Base-by-base conservation (phyloP, 2,329 filamentous ascomycete genomes). In the Diaporthe aspalathi region DNA sequence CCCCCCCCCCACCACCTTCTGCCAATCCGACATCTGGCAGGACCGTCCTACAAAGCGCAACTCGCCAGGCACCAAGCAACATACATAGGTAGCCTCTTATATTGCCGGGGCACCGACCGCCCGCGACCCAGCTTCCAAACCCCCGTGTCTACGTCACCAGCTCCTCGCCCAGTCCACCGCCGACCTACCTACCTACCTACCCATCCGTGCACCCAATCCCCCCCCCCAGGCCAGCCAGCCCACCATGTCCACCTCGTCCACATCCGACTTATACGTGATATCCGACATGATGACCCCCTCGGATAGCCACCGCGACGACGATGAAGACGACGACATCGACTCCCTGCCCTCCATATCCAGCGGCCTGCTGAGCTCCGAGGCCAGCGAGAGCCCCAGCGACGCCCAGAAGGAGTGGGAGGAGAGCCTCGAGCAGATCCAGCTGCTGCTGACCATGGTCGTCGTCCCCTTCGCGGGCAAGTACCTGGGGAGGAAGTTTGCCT, bases 391-490 rank as follows among this genome's bases (percentile, higher is more conserved):
- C 49, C 60, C 53, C 43, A 68, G 53, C 53, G 95, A 98, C 79
- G 96, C 96, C 12, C 95, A 99, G 82, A 89, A 89, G 73, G 95
- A 99, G 83, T 99, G 96, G 96, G 92, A 95, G 77, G 93, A 95
- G 78, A 97, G 93, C 77, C 84, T 99, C 74, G 94, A 98, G 82
- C 96, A 99, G 83, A 84, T 99, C 72, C 94, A 99, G 84, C 86
- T 98, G 75, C 86, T 99, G 75, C 83, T 98, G 79, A 97, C 93
- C 24, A 97, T 99, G 94, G 93, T 98, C 62, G 82, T 98, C 76
- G 92, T 99, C 65, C 96, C 96, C 3, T 98, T 97, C 81, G 85
- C 94, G 76, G 96, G 96, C 72, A 99, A 98, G 83, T 98, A 94
- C 83, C 90, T 98, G 81, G 96, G 96, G 56, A 89, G 96, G 80